These are phyloP conservation scores for Eutrema salsugineum DNA, from an alignment of 441 rosid species.

Conservation along the genomic window DNA sequence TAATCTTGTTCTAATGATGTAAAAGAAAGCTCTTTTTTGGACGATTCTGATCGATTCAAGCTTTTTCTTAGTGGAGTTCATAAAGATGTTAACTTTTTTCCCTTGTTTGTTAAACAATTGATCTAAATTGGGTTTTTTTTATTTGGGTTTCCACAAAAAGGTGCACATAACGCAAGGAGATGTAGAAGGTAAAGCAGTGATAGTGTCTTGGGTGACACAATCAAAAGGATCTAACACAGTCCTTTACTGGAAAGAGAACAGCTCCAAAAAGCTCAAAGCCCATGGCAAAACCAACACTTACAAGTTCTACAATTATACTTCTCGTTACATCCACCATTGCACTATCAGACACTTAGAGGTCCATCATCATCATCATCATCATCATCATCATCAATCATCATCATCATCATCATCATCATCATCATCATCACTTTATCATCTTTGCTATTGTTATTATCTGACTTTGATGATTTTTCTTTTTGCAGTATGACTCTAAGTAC, in stretches of 20 bases:
- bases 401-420: slow-evolving; percentile 4
- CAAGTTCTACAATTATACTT: slow-evolving; percentile 55
- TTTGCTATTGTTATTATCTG: background rate
- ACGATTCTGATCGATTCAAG: background rate
- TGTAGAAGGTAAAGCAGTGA: slow-evolving; percentile 68
- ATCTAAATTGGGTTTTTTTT: background rate
- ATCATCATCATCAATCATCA: background rate
- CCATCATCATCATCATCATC: background rate
- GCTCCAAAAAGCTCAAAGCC: slow-evolving; percentile 39
- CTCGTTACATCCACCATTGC: slow-evolving; percentile 89
- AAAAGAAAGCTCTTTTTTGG: background rate
- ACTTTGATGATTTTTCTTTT: background rate
- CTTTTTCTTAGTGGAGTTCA: slow-evolving; percentile 5
- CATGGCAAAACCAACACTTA: slow-evolving; percentile 50
- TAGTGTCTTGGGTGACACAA: slow-evolving; percentile 86
- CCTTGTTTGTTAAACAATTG: background rate
- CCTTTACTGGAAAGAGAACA: slow-evolving; percentile 57
- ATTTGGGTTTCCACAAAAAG: slow-evolving; percentile 28
- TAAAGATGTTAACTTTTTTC: background rate
- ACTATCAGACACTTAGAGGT: slow-evolving; percentile 65
- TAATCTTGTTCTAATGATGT: background rate
- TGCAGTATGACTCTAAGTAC: slow-evolving; percentile 65
- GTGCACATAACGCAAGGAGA: slow-evolving; percentile 96
- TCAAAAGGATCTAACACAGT: slow-evolving; percentile 60
- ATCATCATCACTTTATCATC: background rate